Conservation (phyloP, 1,284 basidiomycete species). For the Ustilago loliicola region DNA sequence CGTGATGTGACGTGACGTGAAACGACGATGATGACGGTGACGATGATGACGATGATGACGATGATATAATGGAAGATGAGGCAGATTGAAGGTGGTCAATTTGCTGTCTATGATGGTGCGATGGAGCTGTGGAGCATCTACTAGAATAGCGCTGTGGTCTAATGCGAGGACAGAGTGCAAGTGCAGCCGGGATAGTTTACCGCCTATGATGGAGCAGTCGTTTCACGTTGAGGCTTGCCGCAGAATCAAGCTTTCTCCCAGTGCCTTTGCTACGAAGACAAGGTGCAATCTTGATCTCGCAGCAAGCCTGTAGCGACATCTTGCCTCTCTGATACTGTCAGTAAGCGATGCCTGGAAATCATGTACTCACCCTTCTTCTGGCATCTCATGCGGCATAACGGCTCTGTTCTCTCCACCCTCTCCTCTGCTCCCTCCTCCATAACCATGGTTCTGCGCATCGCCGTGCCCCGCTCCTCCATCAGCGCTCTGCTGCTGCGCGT, state of each 20-base stretch:
- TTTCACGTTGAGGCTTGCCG: background rate
- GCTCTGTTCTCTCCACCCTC: slow-evolving; percentile 72
- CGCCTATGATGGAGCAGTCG: background rate
- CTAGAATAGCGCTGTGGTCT: background rate
- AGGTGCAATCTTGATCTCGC: slow-evolving; percentile 24
- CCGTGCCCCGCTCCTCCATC: slow-evolving; percentile 3
- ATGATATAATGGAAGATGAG: slow-evolving; percentile 10
- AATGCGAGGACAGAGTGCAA: background rate
- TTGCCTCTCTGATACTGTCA: background rate
- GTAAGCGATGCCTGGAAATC: background rate
- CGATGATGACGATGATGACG: slow-evolving; percentile 14
- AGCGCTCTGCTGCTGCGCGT: slow-evolving; percentile 4
- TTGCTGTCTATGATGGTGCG: slow-evolving; percentile 17
- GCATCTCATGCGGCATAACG: slow-evolving; percentile 92
- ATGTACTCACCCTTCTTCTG: slow-evolving; percentile 94
- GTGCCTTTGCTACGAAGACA: slow-evolving; percentile 6
- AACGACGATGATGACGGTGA: slow-evolving; percentile 7
- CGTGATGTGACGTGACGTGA: slow-evolving; percentile 13
- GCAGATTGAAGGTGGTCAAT: slow-evolving; percentile 29
- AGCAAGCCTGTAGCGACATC: background rate
- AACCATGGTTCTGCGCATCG: background rate
- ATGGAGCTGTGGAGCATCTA: background rate
- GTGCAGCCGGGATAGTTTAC: background rate
- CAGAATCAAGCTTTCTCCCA: slow-evolving; percentile 30
- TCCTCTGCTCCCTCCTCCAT: slow-evolving; percentile 3